A percentile compares a stretch with the other conserved stretches of the same genome.
phyloP scores from a whole-genome alignment of 2,329 filamentous ascomycete species.

The Elsinoe arachidis region DNA sequence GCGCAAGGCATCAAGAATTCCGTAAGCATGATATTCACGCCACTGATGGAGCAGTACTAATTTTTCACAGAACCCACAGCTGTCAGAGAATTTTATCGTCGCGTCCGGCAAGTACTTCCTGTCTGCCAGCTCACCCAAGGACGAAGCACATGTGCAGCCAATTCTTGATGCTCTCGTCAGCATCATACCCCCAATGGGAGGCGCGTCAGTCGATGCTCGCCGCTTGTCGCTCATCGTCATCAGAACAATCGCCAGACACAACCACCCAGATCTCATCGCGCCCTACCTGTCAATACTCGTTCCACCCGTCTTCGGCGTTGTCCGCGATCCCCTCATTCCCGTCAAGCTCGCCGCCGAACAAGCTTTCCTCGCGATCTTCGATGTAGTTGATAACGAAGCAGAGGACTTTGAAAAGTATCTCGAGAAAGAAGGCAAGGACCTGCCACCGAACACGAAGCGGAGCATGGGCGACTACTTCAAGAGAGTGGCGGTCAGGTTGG shows the following conservation, averaged over 20 bases:
- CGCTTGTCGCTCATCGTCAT: constrained; percentile 79
- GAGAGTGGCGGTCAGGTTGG: constrained; percentile 74
- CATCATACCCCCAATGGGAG: constrained; percentile 51
- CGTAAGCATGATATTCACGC: constrained; percentile 43
- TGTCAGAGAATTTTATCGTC: constrained; percentile 80
- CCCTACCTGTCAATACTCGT: constrained; percentile 75
- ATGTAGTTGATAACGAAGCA: constrained; percentile 76
- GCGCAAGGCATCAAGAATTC: constrained; percentile 69
- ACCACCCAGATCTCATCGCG: constrained; percentile 64
- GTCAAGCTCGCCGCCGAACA: constrained; percentile 93
- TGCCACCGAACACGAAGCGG: constrained; percentile 67
- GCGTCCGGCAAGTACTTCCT: constrained; percentile 88
- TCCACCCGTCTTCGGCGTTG: constrained; percentile 75
- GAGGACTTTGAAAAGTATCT: constrained; percentile 89
- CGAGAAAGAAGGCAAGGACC: constrained; percentile 52
- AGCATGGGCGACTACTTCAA: constrained; percentile 98
- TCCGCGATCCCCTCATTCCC: constrained; percentile 85
- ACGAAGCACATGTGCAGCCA: constrained; percentile 67
- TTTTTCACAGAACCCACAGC: constrained; percentile 52
- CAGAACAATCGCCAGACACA: constrained; percentile 70
- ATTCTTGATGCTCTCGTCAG: constrained; percentile 71
- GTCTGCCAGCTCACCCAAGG: constrained; percentile 52
- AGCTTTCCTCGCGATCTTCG: constrained; percentile 84
- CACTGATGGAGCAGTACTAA: constrained; percentile 18
- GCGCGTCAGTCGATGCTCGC: constrained; percentile 70